These are phyloP conservation scores for Neofusicoccum sp. DNA, from an alignment of 2,329 filamentous ascomycete genomes.

Conservation along the genomic window DNA sequence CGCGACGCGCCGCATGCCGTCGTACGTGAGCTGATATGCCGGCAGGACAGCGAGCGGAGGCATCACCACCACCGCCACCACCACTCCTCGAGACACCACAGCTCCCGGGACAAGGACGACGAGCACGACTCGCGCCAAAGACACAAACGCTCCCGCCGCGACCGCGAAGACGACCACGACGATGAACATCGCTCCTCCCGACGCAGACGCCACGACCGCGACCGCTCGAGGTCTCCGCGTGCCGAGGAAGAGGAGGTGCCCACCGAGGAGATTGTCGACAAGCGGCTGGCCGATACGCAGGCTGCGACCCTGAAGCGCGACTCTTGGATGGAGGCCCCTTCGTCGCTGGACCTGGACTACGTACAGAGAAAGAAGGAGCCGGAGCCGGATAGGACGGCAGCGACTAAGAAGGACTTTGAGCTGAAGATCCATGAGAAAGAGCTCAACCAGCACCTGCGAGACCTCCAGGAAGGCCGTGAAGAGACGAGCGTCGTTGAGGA, in stretches of 20 bases:
- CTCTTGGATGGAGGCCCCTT: slow-evolving; percentile 92
- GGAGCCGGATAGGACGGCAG: slow-evolving; percentile 44
- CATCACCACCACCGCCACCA: slow-evolving; percentile 50
- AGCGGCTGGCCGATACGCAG: slow-evolving; percentile 42
- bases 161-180: slow-evolving; percentile 48
- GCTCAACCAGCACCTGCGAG: slow-evolving; percentile 71
- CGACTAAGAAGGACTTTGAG: slow-evolving; percentile 61
- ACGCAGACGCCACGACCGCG: slow-evolving; percentile 27
- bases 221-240: slow-evolving; percentile 3
- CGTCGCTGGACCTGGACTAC: slow-evolving; percentile 82
- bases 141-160: slow-evolving; percentile 66
- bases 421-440: slow-evolving; percentile 78
- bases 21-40: background rate
- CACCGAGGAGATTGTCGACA: slow-evolving; percentile 48
- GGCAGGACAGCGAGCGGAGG: slow-evolving; percentile 42
- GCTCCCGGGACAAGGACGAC: slow-evolving; percentile 51
- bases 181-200: slow-evolving; percentile 32
- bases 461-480: slow-evolving; percentile 52
- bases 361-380: slow-evolving; percentile 62
- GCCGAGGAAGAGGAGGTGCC: slow-evolving; percentile 39
- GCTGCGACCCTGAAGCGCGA: slow-evolving; percentile 65
- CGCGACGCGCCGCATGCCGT: background rate
- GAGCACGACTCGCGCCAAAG: slow-evolving; percentile 53
- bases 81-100: slow-evolving; percentile 46
- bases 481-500: slow-evolving; percentile 48